These are phyloP conservation scores for Vigna radiata DNA, from an alignment of 306 rosid species.

Conservation along the genomic window DNA sequence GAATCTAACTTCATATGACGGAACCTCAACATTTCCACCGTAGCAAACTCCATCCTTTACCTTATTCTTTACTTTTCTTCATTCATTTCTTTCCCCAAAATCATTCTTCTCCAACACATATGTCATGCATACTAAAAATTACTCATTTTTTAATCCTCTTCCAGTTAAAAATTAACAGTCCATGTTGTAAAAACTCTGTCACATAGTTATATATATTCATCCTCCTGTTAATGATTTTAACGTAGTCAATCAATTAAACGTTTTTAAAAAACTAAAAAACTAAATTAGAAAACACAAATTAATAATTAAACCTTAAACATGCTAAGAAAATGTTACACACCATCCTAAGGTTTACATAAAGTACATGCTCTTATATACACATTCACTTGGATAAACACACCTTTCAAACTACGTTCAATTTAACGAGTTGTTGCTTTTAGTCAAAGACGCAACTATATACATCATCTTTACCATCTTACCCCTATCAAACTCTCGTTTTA, in stretches of 20 bases:
- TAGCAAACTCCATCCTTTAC: conserved; percentile 14
- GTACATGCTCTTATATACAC: neutral
- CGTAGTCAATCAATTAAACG: too few relatives aligned
- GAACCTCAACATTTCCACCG: conserved; percentile 46
- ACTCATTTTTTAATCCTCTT: too few relatives aligned
- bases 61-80: conserved; percentile 24
- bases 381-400: neutral
- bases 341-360: neutral
- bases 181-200: too few relatives aligned
- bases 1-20: conserved; percentile 55
- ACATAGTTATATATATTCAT: too few relatives aligned
- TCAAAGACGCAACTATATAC: neutral
- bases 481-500: too few relatives aligned
- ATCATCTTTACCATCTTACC: too few relatives aligned
- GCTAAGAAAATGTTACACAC: neutral
- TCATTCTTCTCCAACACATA: conserved; percentile 7
- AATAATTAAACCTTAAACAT: too few relatives aligned
- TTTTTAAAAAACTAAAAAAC: too few relatives aligned
- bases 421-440: neutral
- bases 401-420: neutral
- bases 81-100: conserved; percentile 15
- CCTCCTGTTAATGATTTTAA: too few relatives aligned
- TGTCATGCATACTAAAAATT: neutral
- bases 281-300: too few relatives aligned
- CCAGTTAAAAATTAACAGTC: too few relatives aligned